Base-by-base conservation (phyloP, 2,329 filamentous ascomycete genomes). In the Aspergillus quadrilineatus region DNA sequence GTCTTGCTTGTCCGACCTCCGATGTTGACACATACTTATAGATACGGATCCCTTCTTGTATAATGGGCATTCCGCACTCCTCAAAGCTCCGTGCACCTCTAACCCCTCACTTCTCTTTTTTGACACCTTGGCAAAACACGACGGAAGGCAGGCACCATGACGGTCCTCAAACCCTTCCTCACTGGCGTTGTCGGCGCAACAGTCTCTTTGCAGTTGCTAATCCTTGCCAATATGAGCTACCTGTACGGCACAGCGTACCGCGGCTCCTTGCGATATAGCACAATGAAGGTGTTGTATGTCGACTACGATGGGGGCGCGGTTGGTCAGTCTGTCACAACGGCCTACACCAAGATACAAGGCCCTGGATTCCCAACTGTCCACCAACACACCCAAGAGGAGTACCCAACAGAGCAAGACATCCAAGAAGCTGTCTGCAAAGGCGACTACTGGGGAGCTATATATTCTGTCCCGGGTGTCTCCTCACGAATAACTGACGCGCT, bases 401-500 rank as follows among this genome's bases (percentile, higher is more conserved):
- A 53, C 26, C 53, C 53, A 1, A 53, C 49, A 2, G n/a, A 14
- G 9, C 14, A 26, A 3, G 53, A 62, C 4, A 49, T 64, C 3
- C 28, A 50, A 30, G 4, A 53, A 8, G 56, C 60, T 3, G 53
- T 64, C 39, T 62, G 62, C 39, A 53, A 49, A 7, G 58, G 56
- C n/a, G 55, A 64, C 14, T 72, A 66, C 46, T 71, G 69, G 68
- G 68, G 60, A 3, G 65, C 63, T 3, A 51, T 70, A 12, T 69
- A 70, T 42, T 17, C 48, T 10, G 52, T 32, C 10, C 49, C 59
- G 28, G 69, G 67, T 29, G 73, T 73, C 3, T 75, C 74, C 0
- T 57, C 51, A 1, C 60, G 66, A 10, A 65, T 78, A 3, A 55
- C 64, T n/a, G 61, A 66, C 15, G 74, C 74, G 0, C 59, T 77